Conservation (phyloP, 2,329 filamentous ascomycete species). For the Fonsecaea pedrosoi region DNA sequence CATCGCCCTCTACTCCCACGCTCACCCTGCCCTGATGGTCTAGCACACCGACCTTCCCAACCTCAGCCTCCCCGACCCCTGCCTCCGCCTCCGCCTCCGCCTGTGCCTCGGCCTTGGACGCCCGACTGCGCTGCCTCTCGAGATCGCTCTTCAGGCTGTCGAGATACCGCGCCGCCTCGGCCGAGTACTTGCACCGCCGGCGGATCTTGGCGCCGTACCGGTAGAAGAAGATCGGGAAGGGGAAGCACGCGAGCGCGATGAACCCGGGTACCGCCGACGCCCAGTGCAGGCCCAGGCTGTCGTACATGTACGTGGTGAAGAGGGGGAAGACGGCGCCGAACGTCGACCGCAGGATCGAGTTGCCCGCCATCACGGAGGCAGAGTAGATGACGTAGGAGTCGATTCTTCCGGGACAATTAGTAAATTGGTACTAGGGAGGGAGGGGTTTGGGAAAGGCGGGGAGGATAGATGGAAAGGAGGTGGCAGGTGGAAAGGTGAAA, state of each 20-base stretch:
- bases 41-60: too few relatives aligned
- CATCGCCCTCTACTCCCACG: too few relatives aligned
- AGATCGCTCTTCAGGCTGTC: conserved; percentile 30
- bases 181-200: conserved; percentile 33
- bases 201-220: conserved; percentile 34
- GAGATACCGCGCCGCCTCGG: conserved; percentile 30
- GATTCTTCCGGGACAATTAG: conserved; percentile 35
- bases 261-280: conserved; percentile 55
- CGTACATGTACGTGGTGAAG: conserved; percentile 56
- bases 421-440: too few relatives aligned
- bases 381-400: conserved; percentile 54
- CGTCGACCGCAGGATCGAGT: conserved; percentile 54
- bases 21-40: too few relatives aligned
- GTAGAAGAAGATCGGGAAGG: conserved; percentile 47
- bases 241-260: conserved; percentile 52
- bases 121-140: conserved; percentile 23
- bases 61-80: not conserved
- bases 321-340: conserved; percentile 57
- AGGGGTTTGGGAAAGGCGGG: not conserved
- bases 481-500: too few relatives aligned
- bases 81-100: not conserved
- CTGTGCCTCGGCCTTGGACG: conserved; percentile 1
- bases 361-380: conserved; percentile 52
- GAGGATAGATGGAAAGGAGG: not conserved
- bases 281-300: conserved; percentile 56